Evolutionary conservation across 169 alveolate genomes (phyloP), one percentile per base, ranked within the genome.

Genomic region (Plasmodium coatneyi): DNA sequence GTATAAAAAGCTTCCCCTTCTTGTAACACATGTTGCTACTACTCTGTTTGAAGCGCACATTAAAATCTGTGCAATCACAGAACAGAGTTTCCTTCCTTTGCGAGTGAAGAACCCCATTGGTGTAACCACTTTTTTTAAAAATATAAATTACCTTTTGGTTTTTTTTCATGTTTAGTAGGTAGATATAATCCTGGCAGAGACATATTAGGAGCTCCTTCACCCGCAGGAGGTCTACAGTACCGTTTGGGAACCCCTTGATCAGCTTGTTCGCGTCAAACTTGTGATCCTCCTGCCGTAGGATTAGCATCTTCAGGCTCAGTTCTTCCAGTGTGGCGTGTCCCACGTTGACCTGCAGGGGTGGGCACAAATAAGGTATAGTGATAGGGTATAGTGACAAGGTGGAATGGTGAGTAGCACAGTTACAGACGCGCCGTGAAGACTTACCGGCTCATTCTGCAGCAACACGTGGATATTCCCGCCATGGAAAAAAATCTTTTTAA

Each of bases 241-340:
- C 93, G 22, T 86, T 86, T 3, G 93, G 83, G 0, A 86, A 52
- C 1, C 30, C 39, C 66, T 46, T 86, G 66, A 74, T 36, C 6
- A 86, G 30, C 3, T 86, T 54, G 10, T 74, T 78, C 22, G 80
- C 52, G n/a, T 86, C 93, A 30, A 76, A 70, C 43, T 86, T 74
- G 25, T 74, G 34, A 2, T 86, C 80, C 28, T 76, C 93, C 9
- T 74, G 22, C 30, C 56, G 78, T n/a, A 86, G 39, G 4, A 78
- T 28, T 60, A 86, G 43, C 3, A 86, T 25, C 28, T 86, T 86
- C 22, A 86, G 71, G 4, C 16, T 54, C 10, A 54, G 32, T 22
- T 86, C 93, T n/a, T 86, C 93, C 32, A 86, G 5, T 19, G 39
- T 34, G 34, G 86, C 80, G 39, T 86, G 81, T 2, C 93, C 93